Base-by-base conservation (phyloP, 2,329 filamentous ascomycete genomes). In the Monosporascus sp. region DNA sequence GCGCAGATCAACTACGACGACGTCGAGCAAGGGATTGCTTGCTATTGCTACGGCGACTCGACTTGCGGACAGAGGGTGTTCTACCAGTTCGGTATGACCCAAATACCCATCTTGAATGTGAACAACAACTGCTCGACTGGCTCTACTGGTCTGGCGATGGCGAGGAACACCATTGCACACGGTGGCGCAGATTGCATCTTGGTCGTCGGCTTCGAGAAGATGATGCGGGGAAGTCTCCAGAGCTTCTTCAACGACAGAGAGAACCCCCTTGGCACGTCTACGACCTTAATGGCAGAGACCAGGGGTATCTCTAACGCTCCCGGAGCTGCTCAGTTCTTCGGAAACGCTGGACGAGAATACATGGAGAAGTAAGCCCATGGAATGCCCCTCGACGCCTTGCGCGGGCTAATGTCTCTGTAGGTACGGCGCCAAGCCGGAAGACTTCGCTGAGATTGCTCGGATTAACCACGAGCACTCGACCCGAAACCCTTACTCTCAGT, bases 41-140 rank as follows among this genome's bases (percentile, higher is more conserved):
- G 93, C 80, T 97, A 96, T 78, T 96, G 91, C 80, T 97, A 96
- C 71, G 93, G 93, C 67, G 93, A 97, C 77, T 91, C 86, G 59
- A 96, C 93, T 52, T 94, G 89, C 73, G 93, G 93, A 48, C 93
- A 97, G 78, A 87, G 93, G 60, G 92, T 97, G 67, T 97, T 97
- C 75, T 97, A 97, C 76, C 93, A 97, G 75, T 97, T 97, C 72
- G 94, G 93, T 76, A 92, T 97, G 87, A 97, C 92, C 44, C 81
- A 88, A 67, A 97, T 97, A 64, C 93, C 93, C 65, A 91, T 97
- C 69, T 92, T 95, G 79, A 97, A 97, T 68, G 91, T 96, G 68
- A 97, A 97, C 82, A 97, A 97, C 80, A 97, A 97, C 78, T 97
- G 93, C 79, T 90, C 89, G 4, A 97, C 93, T 0, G 94, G 93